Evolutionary conservation across 164 flowering plant genomes (phyloP).

Genomic region (Magnolia changhungtana): DNA sequence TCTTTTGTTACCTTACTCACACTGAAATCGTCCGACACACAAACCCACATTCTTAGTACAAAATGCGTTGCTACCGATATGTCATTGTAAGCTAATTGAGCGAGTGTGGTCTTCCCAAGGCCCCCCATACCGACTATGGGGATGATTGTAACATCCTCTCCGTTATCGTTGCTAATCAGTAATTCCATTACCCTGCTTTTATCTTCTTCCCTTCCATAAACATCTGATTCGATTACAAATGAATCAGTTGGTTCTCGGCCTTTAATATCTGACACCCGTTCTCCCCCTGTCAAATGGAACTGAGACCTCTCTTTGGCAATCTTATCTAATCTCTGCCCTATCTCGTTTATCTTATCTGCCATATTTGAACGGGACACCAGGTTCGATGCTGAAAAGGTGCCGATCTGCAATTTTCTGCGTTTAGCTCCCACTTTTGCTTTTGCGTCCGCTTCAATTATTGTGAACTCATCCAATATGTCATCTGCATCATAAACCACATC

Average conservation of each 20-base stretch:
- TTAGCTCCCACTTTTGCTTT: background rate
- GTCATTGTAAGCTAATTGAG: slow-evolving; percentile 5
- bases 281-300: background rate
- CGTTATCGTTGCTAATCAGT: background rate
- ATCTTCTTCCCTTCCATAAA: slow-evolving; percentile 5
- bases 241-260: background rate
- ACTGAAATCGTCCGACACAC: slow-evolving; percentile 10
- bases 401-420: background rate
- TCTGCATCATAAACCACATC: slow-evolving; percentile 8
- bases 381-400: background rate
- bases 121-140: slow-evolving; percentile 14
- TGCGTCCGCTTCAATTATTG: background rate
- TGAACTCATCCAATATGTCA: slow-evolving; percentile 3
- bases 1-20: slow-evolving; percentile 9
- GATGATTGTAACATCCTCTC: background rate
- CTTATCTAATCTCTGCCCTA: background rate
- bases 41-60: slow-evolving; percentile 4
- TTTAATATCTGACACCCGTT: no score
- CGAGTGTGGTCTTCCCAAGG: slow-evolving; percentile 13
- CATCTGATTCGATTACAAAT: background rate
- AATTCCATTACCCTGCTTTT: background rate
- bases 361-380: background rate
- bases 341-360: background rate
- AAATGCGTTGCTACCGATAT: background rate
- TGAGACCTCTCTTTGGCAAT: background rate